Evolutionary conservation across 2,329 filamentous ascomycete genomes (phyloP).

Genomic region (Aspergillus fijiensis): DNA sequence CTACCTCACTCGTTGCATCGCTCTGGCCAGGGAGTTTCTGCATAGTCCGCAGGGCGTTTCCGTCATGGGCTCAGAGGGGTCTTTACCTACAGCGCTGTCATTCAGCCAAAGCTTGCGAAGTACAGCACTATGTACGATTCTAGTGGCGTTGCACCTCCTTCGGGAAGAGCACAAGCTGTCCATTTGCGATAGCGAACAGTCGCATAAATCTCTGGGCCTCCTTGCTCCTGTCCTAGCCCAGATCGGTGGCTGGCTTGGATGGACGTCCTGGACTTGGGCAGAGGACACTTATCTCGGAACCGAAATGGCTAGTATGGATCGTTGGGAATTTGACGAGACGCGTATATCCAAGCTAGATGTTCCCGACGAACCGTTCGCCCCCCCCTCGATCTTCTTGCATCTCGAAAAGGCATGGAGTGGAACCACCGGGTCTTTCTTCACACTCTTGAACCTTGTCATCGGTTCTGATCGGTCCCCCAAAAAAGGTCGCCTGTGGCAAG

Average conservation of each 20-base stretch:
- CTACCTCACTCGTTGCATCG: conserved; percentile 51
- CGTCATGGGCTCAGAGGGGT: conserved; percentile 58
- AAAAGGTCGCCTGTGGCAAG: conserved; percentile 35
- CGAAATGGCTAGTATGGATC: conserved; percentile 57
- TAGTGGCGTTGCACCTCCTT: conserved; percentile 78
- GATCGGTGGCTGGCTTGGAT: conserved; percentile 77
- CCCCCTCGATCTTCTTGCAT: conserved; percentile 61
- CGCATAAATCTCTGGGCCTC: conserved; percentile 46
- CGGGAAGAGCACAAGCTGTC: conserved; percentile 86
- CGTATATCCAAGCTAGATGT: conserved; percentile 45
- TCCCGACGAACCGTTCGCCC: conserved; percentile 53
- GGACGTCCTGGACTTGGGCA: conserved; percentile 60
- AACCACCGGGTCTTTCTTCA: conserved; percentile 46
- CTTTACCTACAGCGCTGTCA: conserved; percentile 62
- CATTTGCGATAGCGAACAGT: conserved; percentile 54
- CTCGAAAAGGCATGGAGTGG: conserved; percentile 44
- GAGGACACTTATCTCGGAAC: conserved; percentile 57
- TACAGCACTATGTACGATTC: conserved; percentile 66
- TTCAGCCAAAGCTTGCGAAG: conserved; percentile 57
- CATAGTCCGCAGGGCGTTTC: conserved; percentile 58
- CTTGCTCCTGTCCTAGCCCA: conserved; percentile 77
- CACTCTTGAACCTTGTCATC: conserved; percentile 51
- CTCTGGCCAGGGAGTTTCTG: conserved; percentile 65
- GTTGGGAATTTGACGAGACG: conserved; percentile 58
- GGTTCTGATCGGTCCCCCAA: conserved; percentile 28